Evolutionary conservation across 1,139 yeast species (phyloP).

Genomic region (Schwanniomyces etchellsii): DNA sequence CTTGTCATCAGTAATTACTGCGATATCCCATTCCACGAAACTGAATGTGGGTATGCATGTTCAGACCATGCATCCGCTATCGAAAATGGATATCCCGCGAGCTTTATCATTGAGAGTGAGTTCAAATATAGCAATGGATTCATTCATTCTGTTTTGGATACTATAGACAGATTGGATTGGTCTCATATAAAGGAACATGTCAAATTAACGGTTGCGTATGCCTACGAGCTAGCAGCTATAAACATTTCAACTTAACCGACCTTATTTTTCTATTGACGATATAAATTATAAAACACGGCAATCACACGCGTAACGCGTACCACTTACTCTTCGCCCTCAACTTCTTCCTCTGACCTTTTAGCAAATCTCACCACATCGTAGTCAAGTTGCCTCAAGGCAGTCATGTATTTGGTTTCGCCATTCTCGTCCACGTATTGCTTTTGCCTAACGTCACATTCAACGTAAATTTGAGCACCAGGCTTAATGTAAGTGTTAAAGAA

Average conservation of each 20-base stretch:
- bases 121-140: constrained; percentile 58
- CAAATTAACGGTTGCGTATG: constrained; percentile 66
- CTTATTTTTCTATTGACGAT: constrained; percentile 18
- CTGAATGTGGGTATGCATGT: constrained; percentile 87
- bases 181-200: constrained; percentile 76
- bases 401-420: constrained; percentile 26
- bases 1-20: constrained; percentile 56
- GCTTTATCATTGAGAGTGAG: constrained; percentile 75
- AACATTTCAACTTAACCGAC: background rate
- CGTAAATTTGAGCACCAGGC: constrained; percentile 38
- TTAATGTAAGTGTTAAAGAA: constrained; percentile 35
- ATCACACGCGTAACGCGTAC: too few species aligned
- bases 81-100: constrained; percentile 76
- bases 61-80: constrained; percentile 88
- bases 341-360: constrained; percentile 19
- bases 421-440: constrained; percentile 29
- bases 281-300: too few species aligned
- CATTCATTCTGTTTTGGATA: constrained; percentile 76
- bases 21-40: constrained; percentile 63
- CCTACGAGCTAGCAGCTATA: constrained; percentile 52
- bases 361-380: constrained; percentile 38
- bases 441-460: constrained; percentile 38
- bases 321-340: constrained; percentile 5
- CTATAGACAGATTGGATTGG: constrained; percentile 72
- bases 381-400: constrained; percentile 30